Evolutionary conservation across 176 grass and related monocot species (phyloP), one percentile per base, ranked within the genome.

Genomic region (Tuctoria greenei): DNA sequence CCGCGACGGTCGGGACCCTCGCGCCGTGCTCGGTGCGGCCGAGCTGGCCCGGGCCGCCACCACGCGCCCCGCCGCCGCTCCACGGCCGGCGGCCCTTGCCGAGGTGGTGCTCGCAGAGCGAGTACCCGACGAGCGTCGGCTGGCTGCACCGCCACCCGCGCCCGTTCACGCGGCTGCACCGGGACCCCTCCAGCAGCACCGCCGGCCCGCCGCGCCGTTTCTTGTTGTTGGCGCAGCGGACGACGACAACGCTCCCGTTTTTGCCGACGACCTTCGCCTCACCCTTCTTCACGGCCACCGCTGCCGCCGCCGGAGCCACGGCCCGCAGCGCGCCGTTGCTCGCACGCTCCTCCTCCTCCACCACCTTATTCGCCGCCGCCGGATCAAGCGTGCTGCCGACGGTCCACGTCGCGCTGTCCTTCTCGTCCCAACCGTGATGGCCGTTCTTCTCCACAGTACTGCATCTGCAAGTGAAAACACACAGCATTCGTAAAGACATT

Each of bases 81-180:
- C n/a, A n/a, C n/a, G 66, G 55, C 28, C 95, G 84, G n/a, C 66
- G 16, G 60, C 96, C 96, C 69, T 99, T 99, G 73, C 96, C 92
- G 21, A 99, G 87, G 72, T 99, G 92, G 85, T 99, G 90, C 82
- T 95, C 89, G 66, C 96, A 99, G 68, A 99, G 83, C 3, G 89
- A 88, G 85, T 99, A 99, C 9, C 96, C 96, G 5, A 92, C 83
- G 55, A 90, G 74, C 45, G 96, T 99, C 36, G 79, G 82, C 77
- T 95, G 96, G 82, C 89, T 84, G 85, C 96, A 99, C 9, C 89
- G 89, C 96, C 96, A 99, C 57, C 96, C 96, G 14, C 92, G 87
- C 10, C 96, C 96, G 54, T 99, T 99, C 40, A 95, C 84, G 45
- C 96, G 96, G 86, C 96, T 92, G 83, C 96, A 99, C 69, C 96